Evolutionary conservation across 257 asterid species (phyloP).

Genomic region (Eustoma russellianum): DNA sequence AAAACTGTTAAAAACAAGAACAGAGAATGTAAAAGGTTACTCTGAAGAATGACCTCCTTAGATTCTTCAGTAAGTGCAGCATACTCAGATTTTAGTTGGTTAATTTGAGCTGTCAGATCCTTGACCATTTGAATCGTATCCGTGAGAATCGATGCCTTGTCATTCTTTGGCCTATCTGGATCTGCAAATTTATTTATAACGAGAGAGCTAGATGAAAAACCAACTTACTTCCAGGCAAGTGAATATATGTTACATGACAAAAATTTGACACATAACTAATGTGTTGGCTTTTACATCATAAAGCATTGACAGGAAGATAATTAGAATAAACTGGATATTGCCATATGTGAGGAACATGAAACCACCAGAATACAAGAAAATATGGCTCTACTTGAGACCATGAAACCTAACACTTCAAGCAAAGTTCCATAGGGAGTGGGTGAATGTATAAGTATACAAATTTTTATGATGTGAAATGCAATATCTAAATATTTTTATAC

Average conservation of each 20-base stretch:
- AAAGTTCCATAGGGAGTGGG: too few relatives aligned
- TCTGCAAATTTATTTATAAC: constrained; percentile 42
- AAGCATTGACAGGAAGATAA: too few relatives aligned
- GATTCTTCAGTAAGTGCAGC: constrained; percentile 77
- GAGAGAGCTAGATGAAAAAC: background rate
- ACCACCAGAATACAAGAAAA: background rate
- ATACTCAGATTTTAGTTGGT: constrained; percentile 74
- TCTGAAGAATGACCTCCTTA: constrained; percentile 56
- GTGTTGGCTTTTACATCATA: too few relatives aligned
- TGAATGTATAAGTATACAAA: too few relatives aligned
- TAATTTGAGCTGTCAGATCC: constrained; percentile 76
- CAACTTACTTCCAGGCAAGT: background rate
- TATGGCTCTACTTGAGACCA: background rate
- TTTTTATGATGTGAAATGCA: too few relatives aligned
- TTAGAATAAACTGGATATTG: too few relatives aligned
- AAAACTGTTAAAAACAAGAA: constrained; percentile 15
- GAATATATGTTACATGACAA: too few relatives aligned
- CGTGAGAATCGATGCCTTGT: constrained; percentile 90
- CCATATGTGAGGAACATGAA: too few relatives aligned
- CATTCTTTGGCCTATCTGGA: constrained; percentile 97
- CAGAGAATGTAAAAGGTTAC: constrained; percentile 1
- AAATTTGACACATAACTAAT: too few relatives aligned
- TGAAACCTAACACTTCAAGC: background rate
- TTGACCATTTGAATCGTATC: constrained; percentile 87
- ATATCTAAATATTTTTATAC: too few relatives aligned